These are phyloP conservation scores for Rhodotorula sp. DNA, from an alignment of 1,284 basidiomycete species.

Conservation along the genomic window DNA sequence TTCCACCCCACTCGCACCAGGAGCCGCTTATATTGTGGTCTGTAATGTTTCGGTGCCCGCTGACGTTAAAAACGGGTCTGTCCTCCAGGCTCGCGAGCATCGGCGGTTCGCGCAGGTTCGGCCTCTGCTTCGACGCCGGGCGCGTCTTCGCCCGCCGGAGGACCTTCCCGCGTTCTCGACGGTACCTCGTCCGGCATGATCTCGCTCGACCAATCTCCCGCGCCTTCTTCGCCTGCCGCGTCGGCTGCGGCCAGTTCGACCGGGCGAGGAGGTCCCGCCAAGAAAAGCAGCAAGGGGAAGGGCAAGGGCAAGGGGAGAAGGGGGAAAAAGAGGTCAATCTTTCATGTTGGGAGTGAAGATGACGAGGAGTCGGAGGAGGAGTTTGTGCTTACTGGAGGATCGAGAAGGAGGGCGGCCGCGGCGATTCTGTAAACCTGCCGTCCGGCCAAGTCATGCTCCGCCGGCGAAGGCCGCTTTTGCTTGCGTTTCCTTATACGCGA, in stretches of 20 bases:
- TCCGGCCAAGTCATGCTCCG: no score
- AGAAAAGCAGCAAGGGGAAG: background rate
- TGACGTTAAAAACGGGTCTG: background rate
- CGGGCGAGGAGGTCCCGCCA: background rate
- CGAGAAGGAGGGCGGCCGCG: background rate
- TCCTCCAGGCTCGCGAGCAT: background rate
- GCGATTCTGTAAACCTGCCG: background rate
- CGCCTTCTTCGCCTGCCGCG: background rate
- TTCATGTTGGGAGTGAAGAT: background rate
- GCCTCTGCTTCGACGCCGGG: background rate
- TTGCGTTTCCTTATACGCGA: background rate
- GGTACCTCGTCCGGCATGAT: no score
- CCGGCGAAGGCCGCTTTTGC: background rate
- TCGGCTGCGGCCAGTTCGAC: background rate
- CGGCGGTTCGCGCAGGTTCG: background rate
- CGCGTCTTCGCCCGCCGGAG: conserved; percentile 1
- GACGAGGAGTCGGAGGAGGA: conserved; percentile 4
- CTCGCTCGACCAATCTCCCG: background rate
- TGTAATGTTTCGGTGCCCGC: background rate
- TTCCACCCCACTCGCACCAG: no score
- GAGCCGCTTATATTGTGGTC: background rate
- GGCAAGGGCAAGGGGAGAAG: background rate
- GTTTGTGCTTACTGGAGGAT: background rate
- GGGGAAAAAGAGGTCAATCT: conserved; percentile 1
- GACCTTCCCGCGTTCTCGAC: no score